Evolutionary conservation across 1,284 basidiomycete genomes (phyloP), one percentile per base, ranked within the genome.

Genomic region (Neolentinus lepideus): DNA sequence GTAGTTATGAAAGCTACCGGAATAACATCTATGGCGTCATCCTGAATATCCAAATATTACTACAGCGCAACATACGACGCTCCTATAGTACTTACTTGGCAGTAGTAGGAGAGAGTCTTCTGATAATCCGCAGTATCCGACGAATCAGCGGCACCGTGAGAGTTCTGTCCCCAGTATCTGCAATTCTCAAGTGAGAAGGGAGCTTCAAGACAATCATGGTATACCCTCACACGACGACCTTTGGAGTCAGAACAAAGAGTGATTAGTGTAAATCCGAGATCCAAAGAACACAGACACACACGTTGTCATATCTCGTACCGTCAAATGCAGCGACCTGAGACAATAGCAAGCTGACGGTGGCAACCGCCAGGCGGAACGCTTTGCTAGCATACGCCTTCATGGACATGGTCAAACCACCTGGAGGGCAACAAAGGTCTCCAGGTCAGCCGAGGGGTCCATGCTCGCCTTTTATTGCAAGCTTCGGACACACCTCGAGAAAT

Each of bases 81-180:
- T 50, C 16, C 11, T 59, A 45, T 9, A 27, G 8, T 21, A 65
- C 70, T 51, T 54, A 81, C 81, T 60, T 79, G 74, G 64, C 83
- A 85, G 62, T 85, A 84, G 62, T 73, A 80, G 4, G 76, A 74
- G 29, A 85, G 62, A 0, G 72, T 66, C 65, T 84, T 77, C 72
- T 83, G 83, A 61, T 70, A 84, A 63, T 81, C 76, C 27, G 77
- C 74, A 2, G 70, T 66, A 59, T 81, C 76, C n/a, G 63, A 64
- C 25, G 66, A 51, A 60, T 82, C 71, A 4, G 71, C 72, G 1
- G 83, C 83, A 35, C 83, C 83, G 59, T 83, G 83, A 2, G 82
- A 83, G 63, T 85, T 84, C 67, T 86, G 83, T 51, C 83, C 84
- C 81, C 81, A 85, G 63, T 84, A 84, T 22, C 79, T 81, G 59